A percentile compares a stretch with the other conserved stretches of the same genome.
Evolutionary conservation across 495 filamentous ascomycete species (phyloP).

Genomic region (Lepraria neglecta): DNA sequence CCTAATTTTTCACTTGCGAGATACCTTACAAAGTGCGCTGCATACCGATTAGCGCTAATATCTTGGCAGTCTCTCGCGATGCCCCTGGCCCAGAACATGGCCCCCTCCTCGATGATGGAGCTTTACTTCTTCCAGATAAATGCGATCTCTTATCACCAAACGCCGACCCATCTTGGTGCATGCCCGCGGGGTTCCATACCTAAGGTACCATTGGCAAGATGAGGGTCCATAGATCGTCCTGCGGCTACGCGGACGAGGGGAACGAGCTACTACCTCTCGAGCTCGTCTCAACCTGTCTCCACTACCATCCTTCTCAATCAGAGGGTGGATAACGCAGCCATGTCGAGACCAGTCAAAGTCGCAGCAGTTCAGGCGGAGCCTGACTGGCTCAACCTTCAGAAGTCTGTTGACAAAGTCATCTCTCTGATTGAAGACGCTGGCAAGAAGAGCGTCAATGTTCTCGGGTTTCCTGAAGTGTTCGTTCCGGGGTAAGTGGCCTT

Average conservation of each 20-base stretch:
- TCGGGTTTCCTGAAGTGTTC: constrained; percentile 39
- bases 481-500: constrained; percentile 32
- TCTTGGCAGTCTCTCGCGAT: neutral
- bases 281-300: too few relatives aligned
- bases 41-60: too few relatives aligned
- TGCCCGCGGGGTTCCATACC: neutral
- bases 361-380: constrained; percentile 28
- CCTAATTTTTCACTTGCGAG: too few relatives aligned
- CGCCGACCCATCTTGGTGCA: neutral
- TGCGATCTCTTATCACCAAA: neutral
- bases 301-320: too few relatives aligned
- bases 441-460: constrained; percentile 28
- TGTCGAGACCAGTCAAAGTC: constrained; percentile 9
- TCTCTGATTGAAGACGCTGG: constrained; percentile 31
- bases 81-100: too few relatives aligned
- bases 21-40: too few relatives aligned
- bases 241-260: neutral
- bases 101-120: neutral
- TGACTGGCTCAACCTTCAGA: constrained; percentile 33
- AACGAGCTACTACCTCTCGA: neutral
- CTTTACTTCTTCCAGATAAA: neutral
- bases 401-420: constrained; percentile 31
- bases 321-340: too few relatives aligned
- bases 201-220: neutral
- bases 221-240: neutral